A percentile compares a stretch with the other conserved stretches of the same genome.
Conservation (phyloP, 495 filamentous ascomycete species). For the Neurospora terricola region DNA sequence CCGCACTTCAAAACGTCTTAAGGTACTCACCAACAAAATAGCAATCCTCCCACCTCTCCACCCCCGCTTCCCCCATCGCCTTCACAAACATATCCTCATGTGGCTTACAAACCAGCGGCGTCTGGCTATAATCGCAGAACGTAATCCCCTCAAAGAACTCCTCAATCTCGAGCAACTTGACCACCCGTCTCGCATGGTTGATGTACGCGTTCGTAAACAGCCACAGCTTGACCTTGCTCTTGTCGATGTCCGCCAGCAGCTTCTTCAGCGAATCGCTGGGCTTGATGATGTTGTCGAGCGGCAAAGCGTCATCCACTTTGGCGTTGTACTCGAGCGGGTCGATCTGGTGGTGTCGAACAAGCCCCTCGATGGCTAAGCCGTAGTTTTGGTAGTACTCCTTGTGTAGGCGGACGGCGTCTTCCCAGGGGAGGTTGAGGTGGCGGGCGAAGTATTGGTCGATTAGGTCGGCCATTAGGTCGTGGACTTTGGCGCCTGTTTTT, state of each 20-base stretch:
- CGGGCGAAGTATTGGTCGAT: slow-evolving; percentile 76
- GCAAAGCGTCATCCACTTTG: slow-evolving; percentile 90
- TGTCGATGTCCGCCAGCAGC: slow-evolving; percentile 72
- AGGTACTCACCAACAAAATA: slow-evolving; percentile 82
- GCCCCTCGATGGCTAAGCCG: slow-evolving; percentile 89
- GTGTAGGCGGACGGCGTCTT: slow-evolving; percentile 75
- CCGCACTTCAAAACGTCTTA: neutral
- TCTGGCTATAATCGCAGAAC: slow-evolving; percentile 71
- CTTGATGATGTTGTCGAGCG: slow-evolving; percentile 71
- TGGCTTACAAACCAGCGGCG: slow-evolving; percentile 75
- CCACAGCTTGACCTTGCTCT: slow-evolving; percentile 74
- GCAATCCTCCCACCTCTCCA: slow-evolving; percentile 48
- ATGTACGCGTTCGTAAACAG: slow-evolving; percentile 94
- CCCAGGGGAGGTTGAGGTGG: slow-evolving; percentile 58
- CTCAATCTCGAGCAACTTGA: slow-evolving; percentile 69
- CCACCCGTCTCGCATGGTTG: slow-evolving; percentile 74
- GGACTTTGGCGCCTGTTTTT: slow-evolving; percentile 50
- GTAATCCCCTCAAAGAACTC: slow-evolving; percentile 90
- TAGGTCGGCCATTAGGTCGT: slow-evolving; percentile 61
- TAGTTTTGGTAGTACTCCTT: slow-evolving; percentile 90
- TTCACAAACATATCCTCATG: slow-evolving; percentile 73
- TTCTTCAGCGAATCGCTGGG: slow-evolving; percentile 64
- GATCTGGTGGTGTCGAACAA: slow-evolving; percentile 90
- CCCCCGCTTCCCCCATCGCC: slow-evolving; percentile 58
- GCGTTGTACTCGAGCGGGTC: slow-evolving; percentile 91